Percentiles rank a stretch among this genome's conserved stretches.
These are phyloP conservation scores for Sphenostylis stenocarpa DNA, from an alignment of 306 rosid genomes.

Conservation along the genomic window DNA sequence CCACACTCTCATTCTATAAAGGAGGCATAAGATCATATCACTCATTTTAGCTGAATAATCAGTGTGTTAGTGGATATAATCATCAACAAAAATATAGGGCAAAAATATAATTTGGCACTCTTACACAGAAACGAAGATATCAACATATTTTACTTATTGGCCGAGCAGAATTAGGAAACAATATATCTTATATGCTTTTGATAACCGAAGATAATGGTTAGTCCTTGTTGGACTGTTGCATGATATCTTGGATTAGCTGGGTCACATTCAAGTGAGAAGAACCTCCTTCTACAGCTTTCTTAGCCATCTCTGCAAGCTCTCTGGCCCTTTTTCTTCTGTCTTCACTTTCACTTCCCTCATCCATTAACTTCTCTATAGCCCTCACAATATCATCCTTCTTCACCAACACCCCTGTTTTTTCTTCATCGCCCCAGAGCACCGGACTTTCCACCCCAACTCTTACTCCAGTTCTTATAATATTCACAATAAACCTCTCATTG, in stretches of 20 bases:
- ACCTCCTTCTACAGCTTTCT: slow-evolving; percentile 56
- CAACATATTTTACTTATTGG: not conserved
- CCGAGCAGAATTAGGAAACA: not conserved
- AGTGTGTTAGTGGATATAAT: not conserved
- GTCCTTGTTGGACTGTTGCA: slow-evolving; percentile 21
- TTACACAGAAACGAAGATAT: not conserved
- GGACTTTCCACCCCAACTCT: slow-evolving; percentile 49
- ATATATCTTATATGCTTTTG: not conserved
- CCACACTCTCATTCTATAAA: too few relatives aligned
- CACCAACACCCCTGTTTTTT: slow-evolving; percentile 42
- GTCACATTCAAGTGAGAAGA: slow-evolving; percentile 52
- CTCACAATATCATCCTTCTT: slow-evolving; percentile 39
- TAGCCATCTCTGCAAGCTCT: slow-evolving; percentile 44
- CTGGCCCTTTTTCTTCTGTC: slow-evolving; percentile 44
- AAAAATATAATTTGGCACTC: not conserved
- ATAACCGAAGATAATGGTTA: not conserved
- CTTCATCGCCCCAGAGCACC: slow-evolving; percentile 44
- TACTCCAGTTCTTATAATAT: slow-evolving; percentile 37
- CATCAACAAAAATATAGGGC: not conserved
- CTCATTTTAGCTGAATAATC: not conserved
- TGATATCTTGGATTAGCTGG: slow-evolving; percentile 49
- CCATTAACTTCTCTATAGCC: slow-evolving; percentile 48
- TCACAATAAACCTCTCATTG: slow-evolving; percentile 52
- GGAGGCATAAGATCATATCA: too few relatives aligned
- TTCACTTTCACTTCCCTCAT: slow-evolving; percentile 34